Evolutionary conservation across 1,284 basidiomycete genomes (phyloP), one percentile per base, ranked within the genome.

Genomic region (Mycosarcoma maydis): DNA sequence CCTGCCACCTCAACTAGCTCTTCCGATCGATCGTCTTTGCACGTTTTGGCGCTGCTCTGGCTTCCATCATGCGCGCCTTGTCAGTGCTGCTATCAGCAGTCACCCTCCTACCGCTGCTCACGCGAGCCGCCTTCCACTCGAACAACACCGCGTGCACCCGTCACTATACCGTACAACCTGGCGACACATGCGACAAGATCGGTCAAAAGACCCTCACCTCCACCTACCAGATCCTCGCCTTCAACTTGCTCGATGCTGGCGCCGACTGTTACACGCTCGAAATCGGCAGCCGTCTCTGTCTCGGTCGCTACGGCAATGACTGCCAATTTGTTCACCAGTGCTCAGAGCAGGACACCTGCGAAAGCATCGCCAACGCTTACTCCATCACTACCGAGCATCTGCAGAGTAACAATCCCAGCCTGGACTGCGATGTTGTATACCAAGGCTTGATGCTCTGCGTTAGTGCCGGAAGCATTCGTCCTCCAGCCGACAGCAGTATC

Each of bases 161-260:
- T 57, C 76, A 73, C 8, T 90, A 90, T 84, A 87, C 85, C 56
- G 85, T 90, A 45, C 72, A 86, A 68, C 75, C 74, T 2, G 87
- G 87, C 49, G 90, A 90, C 75, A 85, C 84, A 50, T 91, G 89
- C 75, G 88, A 90, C 83, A 76, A 78, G 66, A 90, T 90, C 79
- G 90, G 89, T 56, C 86, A 86, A 32, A 84, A 86, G 17, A 79
- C 89, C 39, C 85, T 86, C 47, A 88, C 86, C 55, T 90, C 90
- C 24, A 90, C 89, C 87, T 91, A 88, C 83, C 90, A 91, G 82
- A 86, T 91, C 43, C 86, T 87, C 3, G 85, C 85, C 13, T 83
- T 87, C 72, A 91, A 91, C 82, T 52, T 83, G 0, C 75, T 65
- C 48, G 71, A 76, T 53, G 86, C 90, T 68, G 83, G 90, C 72